Percentiles rank a stretch among this genome's conserved stretches.
Conservation (phyloP, 768 basidiomycete genomes). For the Lanmaoa rubissima region DNA sequence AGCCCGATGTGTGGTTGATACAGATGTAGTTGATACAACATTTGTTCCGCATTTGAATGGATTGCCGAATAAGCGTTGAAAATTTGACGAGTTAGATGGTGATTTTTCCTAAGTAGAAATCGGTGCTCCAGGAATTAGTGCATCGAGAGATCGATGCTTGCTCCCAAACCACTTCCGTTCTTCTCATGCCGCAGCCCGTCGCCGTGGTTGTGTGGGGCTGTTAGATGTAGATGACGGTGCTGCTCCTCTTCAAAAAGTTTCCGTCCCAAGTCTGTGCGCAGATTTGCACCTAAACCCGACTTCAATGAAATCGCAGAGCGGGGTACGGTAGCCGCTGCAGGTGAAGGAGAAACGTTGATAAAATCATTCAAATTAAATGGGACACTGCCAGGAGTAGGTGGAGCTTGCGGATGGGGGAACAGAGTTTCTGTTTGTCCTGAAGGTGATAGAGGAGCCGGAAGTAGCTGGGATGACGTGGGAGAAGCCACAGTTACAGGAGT, state of each 20-base stretch:
- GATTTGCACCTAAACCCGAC: slow-evolving; percentile 44
- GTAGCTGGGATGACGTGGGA: slow-evolving; percentile 24
- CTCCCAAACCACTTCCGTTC: slow-evolving; percentile 25
- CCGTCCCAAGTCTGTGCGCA: slow-evolving; percentile 62
- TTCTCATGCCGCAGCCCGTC: slow-evolving; percentile 30
- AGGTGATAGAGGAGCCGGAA: slow-evolving; percentile 27
- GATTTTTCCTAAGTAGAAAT: slow-evolving; percentile 2
- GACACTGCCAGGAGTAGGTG: slow-evolving; percentile 36
- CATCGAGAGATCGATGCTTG: slow-evolving; percentile 31
- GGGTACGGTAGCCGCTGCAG: slow-evolving; percentile 38
- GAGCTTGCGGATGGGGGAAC: slow-evolving; percentile 29
- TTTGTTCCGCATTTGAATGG: slow-evolving; percentile 27
- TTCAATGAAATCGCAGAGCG: slow-evolving; percentile 32
- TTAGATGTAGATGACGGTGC: slow-evolving; percentile 38
- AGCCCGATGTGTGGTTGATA: slow-evolving; percentile 32
- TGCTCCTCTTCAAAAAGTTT: slow-evolving; percentile 73
- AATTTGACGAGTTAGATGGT: slow-evolving; percentile 17
- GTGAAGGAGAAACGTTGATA: slow-evolving; percentile 70
- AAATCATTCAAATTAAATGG: slow-evolving; percentile 70
- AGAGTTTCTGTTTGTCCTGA: slow-evolving; percentile 21
- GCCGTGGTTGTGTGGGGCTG: slow-evolving; percentile 11
- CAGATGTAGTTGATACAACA: slow-evolving; percentile 36
- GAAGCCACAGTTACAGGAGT: slow-evolving; percentile 29
- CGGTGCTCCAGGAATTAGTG: slow-evolving; percentile 15
- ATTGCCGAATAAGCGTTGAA: slow-evolving; percentile 19